Evolutionary conservation across 768 basidiomycete genomes (phyloP).

Genomic region (Termitomyces bulborhizus): DNA sequence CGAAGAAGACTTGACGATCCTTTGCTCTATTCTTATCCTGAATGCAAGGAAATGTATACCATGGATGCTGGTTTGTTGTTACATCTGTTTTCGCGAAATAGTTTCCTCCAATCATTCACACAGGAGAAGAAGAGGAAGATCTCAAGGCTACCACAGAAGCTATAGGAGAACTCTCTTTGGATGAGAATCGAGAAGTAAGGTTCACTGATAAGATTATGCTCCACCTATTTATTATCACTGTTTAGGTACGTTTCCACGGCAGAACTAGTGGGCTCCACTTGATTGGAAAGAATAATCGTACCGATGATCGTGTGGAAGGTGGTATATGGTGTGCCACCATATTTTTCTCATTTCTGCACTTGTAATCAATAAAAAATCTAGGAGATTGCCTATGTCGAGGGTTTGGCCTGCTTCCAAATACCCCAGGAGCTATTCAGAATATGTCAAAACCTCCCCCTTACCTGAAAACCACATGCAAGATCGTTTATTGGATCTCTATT

Average conservation of each 20-base stretch:
- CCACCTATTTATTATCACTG: slow-evolving; percentile 3
- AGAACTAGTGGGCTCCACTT: slow-evolving; percentile 71
- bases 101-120: not conserved
- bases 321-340: slow-evolving; percentile 50
- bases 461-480: slow-evolving; percentile 63
- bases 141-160: slow-evolving; percentile 44
- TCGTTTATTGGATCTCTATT: slow-evolving; percentile 67
- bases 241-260: slow-evolving; percentile 80
- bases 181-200: slow-evolving; percentile 67
- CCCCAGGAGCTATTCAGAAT: slow-evolving; percentile 34
- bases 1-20: slow-evolving; percentile 26
- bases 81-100: not conserved
- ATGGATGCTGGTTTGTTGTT: slow-evolving; percentile 31
- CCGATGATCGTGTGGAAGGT: slow-evolving; percentile 62
- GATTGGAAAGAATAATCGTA: slow-evolving; percentile 58
- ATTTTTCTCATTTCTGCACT: slow-evolving; percentile 10
- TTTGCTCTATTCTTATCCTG: slow-evolving; percentile 24
- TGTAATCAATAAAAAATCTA: slow-evolving; percentile 17
- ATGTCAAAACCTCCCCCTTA: slow-evolving; percentile 38
- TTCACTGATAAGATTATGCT: not conserved
- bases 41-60: slow-evolving; percentile 59
- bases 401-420: slow-evolving; percentile 62
- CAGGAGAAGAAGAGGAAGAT: slow-evolving; percentile 29
- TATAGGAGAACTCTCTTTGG: slow-evolving; percentile 66
- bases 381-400: slow-evolving; percentile 69